phyloP scores from a whole-genome alignment of 495 filamentous ascomycete species.

The Podospora comata region DNA sequence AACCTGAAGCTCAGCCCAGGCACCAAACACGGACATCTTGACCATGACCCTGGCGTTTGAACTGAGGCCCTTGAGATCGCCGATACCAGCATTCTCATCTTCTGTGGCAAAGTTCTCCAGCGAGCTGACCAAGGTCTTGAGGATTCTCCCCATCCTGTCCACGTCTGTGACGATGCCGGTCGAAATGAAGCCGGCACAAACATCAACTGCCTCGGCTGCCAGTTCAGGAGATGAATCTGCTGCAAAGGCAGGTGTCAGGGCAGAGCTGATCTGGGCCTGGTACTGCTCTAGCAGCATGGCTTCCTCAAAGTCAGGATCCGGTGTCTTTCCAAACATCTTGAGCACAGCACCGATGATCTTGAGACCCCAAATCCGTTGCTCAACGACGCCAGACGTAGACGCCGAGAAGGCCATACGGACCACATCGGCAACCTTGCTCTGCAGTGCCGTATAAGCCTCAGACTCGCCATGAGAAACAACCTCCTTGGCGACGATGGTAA shows the following conservation, averaged over 20 bases:
- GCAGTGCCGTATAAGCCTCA: constrained; percentile 67
- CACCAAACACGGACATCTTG: constrained; percentile 93
- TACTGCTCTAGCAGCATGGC: constrained; percentile 95
- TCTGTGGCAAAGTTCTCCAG: constrained; percentile 89
- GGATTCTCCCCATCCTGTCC: constrained; percentile 94
- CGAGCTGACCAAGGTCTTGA: constrained; percentile 87
- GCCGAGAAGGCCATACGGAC: constrained; percentile 96
- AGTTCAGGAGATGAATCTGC: constrained; percentile 93
- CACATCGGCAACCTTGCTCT: constrained; percentile 85
- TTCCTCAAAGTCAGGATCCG: constrained; percentile 95
- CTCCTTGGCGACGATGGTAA: constrained; percentile 70
- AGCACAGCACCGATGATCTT: constrained; percentile 91
- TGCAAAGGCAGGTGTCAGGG: constrained; percentile 93
- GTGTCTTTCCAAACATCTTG: constrained; percentile 92
- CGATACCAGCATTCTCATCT: constrained; percentile 80
- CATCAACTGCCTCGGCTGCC: constrained; percentile 91
- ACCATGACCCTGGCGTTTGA: constrained; percentile 98
- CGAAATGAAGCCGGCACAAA: constrained; percentile 95
- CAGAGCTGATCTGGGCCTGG: constrained; percentile 95
- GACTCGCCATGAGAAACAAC: constrained; percentile 67
- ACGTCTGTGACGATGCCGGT: constrained; percentile 97
- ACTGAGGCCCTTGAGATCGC: constrained; percentile 88
- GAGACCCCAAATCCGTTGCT: constrained; percentile 82
- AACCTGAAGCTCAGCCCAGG: constrained; percentile 97
- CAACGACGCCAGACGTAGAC: constrained; percentile 87